Percentiles rank a stretch among this genome's conserved stretches.
These are phyloP conservation scores for Solanum stenotomum DNA, from an alignment of 257 asterid species.

Conservation along the genomic window DNA sequence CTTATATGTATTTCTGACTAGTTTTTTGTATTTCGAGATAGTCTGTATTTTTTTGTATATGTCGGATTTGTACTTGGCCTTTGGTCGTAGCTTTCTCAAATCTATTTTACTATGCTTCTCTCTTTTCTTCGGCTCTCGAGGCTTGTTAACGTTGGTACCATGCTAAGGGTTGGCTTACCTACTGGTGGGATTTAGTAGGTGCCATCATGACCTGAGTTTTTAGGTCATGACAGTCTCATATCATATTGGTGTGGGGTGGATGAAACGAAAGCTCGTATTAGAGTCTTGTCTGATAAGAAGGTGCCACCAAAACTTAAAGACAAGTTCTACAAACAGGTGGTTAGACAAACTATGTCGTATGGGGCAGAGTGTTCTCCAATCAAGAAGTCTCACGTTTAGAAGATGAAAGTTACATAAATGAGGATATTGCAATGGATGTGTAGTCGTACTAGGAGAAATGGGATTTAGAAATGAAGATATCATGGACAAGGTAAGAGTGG, in stretches of 20 bases:
- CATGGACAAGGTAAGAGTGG: neutral
- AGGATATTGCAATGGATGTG: neutral
- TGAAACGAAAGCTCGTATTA: neutral
- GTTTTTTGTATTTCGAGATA: too few species aligned
- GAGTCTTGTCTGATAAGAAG: neutral
- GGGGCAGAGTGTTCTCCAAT: neutral
- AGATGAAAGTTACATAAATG: neutral
- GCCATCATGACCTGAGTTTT: neutral
- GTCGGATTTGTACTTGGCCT: neutral
- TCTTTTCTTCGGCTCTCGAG: neutral
- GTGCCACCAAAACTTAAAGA: neutral
- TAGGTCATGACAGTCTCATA: neutral
- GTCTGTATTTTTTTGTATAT: too few species aligned
- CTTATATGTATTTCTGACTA: too few species aligned
- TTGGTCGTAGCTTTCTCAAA: neutral
- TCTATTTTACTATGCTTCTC: neutral
- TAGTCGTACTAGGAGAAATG: neutral
- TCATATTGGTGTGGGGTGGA: neutral
- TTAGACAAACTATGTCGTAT: neutral
- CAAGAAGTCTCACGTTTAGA: neutral
- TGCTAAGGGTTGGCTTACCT: neutral
- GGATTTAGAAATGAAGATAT: neutral
- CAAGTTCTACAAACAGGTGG: neutral
- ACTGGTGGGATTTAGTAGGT: neutral
- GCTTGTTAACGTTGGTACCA: neutral